Percentiles rank a stretch among this genome's conserved stretches.
These are phyloP conservation scores for Nasturtium officinale DNA, from an alignment of 345 rosid species.

Conservation along the genomic window DNA sequence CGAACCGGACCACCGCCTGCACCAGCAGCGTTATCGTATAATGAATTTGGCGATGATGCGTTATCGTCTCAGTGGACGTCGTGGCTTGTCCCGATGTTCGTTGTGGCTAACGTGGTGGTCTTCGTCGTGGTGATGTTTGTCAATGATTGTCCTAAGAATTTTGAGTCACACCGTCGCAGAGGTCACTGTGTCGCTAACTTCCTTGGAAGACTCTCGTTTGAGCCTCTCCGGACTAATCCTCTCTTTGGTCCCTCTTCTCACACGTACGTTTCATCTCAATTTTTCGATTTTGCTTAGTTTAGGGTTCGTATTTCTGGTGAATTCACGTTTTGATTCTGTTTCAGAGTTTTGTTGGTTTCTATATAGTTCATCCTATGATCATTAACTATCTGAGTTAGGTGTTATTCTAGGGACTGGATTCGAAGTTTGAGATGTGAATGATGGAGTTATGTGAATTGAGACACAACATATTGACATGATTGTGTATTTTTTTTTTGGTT, in stretches of 20 bases:
- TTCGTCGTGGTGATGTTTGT: constrained; percentile 71
- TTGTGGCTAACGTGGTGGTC: constrained; percentile 60
- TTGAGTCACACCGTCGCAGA: constrained; percentile 33
- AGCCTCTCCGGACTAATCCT: constrained; percentile 78
- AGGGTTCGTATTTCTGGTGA: constrained; percentile 8
- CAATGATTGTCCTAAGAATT: constrained; percentile 71
- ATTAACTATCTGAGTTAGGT: neutral
- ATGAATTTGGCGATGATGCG: constrained; percentile 47
- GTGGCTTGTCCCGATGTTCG: constrained; percentile 83
- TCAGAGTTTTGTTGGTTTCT: neutral
- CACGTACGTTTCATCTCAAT: constrained; percentile 49
- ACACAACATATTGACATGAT: neutral
- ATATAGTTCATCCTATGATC: neutral
- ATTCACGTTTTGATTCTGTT: constrained; percentile 10
- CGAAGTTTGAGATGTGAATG: neutral
- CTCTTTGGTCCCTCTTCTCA: constrained; percentile 82
- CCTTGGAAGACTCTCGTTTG: constrained; percentile 81
- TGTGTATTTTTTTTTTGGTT: constrained; percentile 2
- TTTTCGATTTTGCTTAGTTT: neutral
- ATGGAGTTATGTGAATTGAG: neutral
- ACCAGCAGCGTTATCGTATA: constrained; percentile 40
- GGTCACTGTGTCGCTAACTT: constrained; percentile 68
- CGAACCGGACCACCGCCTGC: constrained; percentile 34
- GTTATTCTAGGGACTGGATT: neutral
- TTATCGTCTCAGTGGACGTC: constrained; percentile 71